Conservation (phyloP, 2,329 filamentous ascomycete species). For the Aphanocladium album region DNA sequence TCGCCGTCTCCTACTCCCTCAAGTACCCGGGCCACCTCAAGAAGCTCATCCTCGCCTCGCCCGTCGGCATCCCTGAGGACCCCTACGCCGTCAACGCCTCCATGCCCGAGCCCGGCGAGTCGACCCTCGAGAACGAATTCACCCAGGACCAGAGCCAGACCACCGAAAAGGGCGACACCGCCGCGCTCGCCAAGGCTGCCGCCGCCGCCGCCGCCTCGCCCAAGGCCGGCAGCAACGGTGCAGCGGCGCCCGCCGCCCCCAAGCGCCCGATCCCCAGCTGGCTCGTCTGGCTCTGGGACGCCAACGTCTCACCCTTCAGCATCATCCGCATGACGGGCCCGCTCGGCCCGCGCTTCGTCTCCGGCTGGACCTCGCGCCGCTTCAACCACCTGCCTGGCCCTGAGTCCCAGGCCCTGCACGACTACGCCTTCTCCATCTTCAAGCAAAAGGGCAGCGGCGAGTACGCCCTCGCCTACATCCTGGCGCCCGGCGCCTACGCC, state of each 20-base stretch:
- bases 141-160: conserved; percentile 63
- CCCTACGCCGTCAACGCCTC: conserved; percentile 79
- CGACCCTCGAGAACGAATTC: conserved; percentile 72
- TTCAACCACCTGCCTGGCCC: conserved; percentile 81
- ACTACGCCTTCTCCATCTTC: conserved; percentile 93
- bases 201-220: conserved; percentile 23
- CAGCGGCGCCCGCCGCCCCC: conserved; percentile 26
- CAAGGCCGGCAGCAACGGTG: conserved; percentile 25
- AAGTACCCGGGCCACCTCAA: conserved; percentile 95
- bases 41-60: conserved; percentile 91
- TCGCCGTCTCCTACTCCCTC: conserved; percentile 89
- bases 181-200: conserved; percentile 23
- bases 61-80: conserved; percentile 91
- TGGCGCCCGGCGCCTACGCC: conserved; percentile 90
- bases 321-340: conserved; percentile 84
- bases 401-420: conserved; percentile 80
- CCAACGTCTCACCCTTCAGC: conserved; percentile 92
- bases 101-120: conserved; percentile 71
- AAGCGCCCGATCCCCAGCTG: conserved; percentile 69
- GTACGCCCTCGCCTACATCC: conserved; percentile 86
- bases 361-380: conserved; percentile 87
- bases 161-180: conserved; percentile 30
- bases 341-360: conserved; percentile 84
- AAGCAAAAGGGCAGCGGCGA: conserved; percentile 87
- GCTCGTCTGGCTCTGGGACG: conserved; percentile 93